Evolutionary conservation across 2,329 filamentous ascomycete genomes (phyloP).

Genomic region (Monosporascus sp.): DNA sequence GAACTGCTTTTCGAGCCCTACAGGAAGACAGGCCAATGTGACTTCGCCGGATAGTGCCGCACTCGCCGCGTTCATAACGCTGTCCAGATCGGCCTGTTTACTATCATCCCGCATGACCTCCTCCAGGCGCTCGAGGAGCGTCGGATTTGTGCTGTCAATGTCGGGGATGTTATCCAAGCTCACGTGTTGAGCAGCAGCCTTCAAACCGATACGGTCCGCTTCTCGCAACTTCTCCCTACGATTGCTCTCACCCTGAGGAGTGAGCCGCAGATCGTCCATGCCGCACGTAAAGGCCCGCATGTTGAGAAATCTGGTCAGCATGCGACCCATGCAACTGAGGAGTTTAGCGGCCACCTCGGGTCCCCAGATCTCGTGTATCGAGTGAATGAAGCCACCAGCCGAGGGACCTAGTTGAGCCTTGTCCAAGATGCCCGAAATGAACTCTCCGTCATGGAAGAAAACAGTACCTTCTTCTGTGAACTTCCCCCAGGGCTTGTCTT

Average conservation of each 20-base stretch:
- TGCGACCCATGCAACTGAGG: constrained; percentile 80
- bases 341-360: constrained; percentile 80
- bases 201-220: constrained; percentile 65
- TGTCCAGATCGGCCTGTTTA: constrained; percentile 88
- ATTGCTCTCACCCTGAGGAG: constrained; percentile 66
- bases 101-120: constrained; percentile 85
- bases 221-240: constrained; percentile 64
- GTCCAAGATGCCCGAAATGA: constrained; percentile 87
- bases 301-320: constrained; percentile 83
- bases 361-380: constrained; percentile 90
- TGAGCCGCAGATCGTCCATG: constrained; percentile 91
- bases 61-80: constrained; percentile 70
- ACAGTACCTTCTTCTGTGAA: constrained; percentile 73
- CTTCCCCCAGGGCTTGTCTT: constrained; percentile 73
- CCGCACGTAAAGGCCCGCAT: constrained; percentile 96
- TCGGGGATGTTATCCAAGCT: constrained; percentile 62
- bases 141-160: constrained; percentile 54
- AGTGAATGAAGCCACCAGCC: constrained; percentile 81
- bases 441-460: constrained; percentile 78
- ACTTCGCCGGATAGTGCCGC: constrained; percentile 70
- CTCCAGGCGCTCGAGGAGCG: constrained; percentile 75
- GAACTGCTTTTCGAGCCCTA: constrained; percentile 82
- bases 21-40: constrained; percentile 73
- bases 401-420: constrained; percentile 91
- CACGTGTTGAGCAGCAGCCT: constrained; percentile 84